Base-by-base conservation (phyloP, 2,329 filamentous ascomycete species). In the Sporothrix brunneoviolacea region DNA sequence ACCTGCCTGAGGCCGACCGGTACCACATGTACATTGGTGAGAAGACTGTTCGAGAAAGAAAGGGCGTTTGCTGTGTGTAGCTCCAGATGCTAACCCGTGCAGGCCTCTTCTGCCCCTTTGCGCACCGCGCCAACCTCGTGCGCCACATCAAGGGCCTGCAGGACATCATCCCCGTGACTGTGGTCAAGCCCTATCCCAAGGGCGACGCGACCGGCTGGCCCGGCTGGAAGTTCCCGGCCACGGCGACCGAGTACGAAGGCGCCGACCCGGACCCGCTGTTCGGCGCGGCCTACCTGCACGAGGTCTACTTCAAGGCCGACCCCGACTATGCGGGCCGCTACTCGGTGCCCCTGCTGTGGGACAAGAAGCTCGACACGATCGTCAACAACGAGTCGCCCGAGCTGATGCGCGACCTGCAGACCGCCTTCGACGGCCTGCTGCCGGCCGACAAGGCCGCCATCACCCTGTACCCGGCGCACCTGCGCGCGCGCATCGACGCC, bases 131-230 rank as follows among this genome's bases (percentile, higher is more conserved):
- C 15, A 81, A 80, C 57, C 64, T 84, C 10, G 68, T 79, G 8
- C 70, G 79, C 5, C 70, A 80, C 43, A 67, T 84, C 43, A 80
- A 82, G 59, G 75, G 76, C 30, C 70, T 84, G 3, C 68, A 75
- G 30, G 63, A 72, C 10, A 66, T 76, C 32, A 74, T 84, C 38
- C 69, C 74, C 6, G 59, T 82, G 18, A 80, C 76, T 1, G 68
- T 84, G 4, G 80, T 85, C 1, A 77, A 77, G 56, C 76, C 82
- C 0, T 86, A 85, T 54, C 83, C 83, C 0, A 86, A 86, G 60
- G 81, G 80, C 45, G 74, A 82, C 56, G 71, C 75, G 16, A 73
- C 75, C 8, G 81, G 82, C 30, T 84, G 79, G 77, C 77, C 78
- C 0, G 81, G 79, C 13, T 83, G 79, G 79, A 69, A 71, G 27